These are phyloP conservation scores for Sporothrix pseudoabietina DNA, from an alignment of 2,329 filamentous ascomycete species.

Conservation along the genomic window DNA sequence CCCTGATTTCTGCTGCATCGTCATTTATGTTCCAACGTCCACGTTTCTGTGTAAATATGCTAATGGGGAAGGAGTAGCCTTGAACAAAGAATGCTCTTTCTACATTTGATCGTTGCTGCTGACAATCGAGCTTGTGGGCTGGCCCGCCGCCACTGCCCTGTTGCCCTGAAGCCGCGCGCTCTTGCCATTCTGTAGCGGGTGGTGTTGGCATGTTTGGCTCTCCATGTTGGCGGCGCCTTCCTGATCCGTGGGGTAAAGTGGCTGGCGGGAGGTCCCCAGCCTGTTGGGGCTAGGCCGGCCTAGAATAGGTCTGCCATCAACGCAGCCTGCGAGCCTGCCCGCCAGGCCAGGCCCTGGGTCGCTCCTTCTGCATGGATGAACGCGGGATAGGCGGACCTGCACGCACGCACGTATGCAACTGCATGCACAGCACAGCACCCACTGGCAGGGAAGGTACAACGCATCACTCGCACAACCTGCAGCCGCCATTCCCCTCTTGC, in stretches of 20 bases:
- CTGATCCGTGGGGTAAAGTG: slow-evolving; percentile 19
- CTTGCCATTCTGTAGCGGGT: neutral
- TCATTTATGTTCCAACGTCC: neutral
- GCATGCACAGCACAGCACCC: slow-evolving; percentile 14
- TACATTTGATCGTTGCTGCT: neutral
- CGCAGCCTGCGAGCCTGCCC: slow-evolving; percentile 13
- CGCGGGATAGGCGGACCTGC: slow-evolving; percentile 13
- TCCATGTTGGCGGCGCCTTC: slow-evolving; percentile 2
- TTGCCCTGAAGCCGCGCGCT: slow-evolving; percentile 2
- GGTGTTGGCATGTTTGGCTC: slow-evolving; percentile 4
- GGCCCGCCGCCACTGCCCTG: neutral
- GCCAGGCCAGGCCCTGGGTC: slow-evolving; percentile 15
- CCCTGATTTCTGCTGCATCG: neutral
- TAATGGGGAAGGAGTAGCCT: neutral
- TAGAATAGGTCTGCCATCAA: slow-evolving; percentile 7
- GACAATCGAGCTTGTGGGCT: slow-evolving; percentile 2
- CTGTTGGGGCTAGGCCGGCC: neutral
- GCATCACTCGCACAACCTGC: slow-evolving; percentile 24
- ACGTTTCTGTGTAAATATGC: neutral
- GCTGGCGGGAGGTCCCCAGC: slow-evolving; percentile 16
- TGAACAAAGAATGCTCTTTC: neutral
- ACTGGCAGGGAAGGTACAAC: slow-evolving; percentile 24
- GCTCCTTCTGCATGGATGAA: slow-evolving; percentile 19
- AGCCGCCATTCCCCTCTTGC: slow-evolving; percentile 30
- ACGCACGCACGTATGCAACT: slow-evolving; percentile 15